A percentile compares a stretch with the other conserved stretches of the same genome.
phyloP scores from a whole-genome alignment of 176 grass and related monocot species.

The Calamus simplicifolius region DNA sequence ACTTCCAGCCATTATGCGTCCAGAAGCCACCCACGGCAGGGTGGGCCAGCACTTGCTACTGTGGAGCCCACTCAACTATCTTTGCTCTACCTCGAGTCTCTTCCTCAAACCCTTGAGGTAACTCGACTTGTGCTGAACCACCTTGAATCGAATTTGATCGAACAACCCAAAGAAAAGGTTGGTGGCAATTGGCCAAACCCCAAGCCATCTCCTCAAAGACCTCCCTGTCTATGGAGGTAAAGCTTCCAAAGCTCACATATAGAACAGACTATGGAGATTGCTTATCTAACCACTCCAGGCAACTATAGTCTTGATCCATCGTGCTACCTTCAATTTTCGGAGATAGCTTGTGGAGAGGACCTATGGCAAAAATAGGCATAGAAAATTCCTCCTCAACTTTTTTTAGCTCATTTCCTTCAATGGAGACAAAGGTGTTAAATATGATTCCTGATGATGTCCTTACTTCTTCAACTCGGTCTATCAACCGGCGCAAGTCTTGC shows the following conservation, averaged over 20 bases:
- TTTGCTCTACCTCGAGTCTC: constrained; percentile 16
- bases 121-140: neutral
- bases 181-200: constrained; percentile 32
- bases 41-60: constrained; percentile 45
- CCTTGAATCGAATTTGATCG: constrained; percentile 11
- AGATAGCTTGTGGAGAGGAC: constrained; percentile 31
- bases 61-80: constrained; percentile 46
- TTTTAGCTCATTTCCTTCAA: constrained; percentile 17
- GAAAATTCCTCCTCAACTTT: constrained; percentile 9
- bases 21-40: constrained; percentile 40
- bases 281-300: constrained; percentile 42
- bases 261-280: constrained; percentile 18
- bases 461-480: neutral
- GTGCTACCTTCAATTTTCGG: constrained; percentile 10
- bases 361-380: constrained; percentile 24
- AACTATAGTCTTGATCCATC: constrained; percentile 28
- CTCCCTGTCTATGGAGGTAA: constrained; percentile 13
- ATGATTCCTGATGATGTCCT: constrained; percentile 25
- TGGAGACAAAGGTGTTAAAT: constrained; percentile 38
- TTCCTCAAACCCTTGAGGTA: constrained; percentile 20
- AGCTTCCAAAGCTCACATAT: constrained; percentile 56
- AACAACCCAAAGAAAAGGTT: constrained; percentile 45
- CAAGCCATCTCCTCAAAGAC: constrained; percentile 28
- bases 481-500: neutral
- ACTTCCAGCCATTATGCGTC: constrained; percentile 61